Evolutionary conservation across 768 basidiomycete genomes (phyloP).

Genomic region (Podaxis pistillaris): DNA sequence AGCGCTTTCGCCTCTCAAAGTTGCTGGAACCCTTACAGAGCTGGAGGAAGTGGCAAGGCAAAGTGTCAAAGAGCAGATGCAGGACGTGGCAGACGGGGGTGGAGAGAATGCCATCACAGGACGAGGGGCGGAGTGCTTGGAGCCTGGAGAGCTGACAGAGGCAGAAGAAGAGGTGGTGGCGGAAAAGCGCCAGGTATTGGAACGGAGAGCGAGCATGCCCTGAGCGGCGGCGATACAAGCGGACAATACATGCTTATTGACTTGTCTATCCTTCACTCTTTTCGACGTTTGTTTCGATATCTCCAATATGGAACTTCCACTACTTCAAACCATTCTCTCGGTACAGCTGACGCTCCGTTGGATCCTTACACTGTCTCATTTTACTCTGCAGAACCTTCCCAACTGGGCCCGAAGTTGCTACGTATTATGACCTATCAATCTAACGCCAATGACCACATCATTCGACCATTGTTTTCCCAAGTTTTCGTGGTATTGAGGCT

Average conservation of each 20-base stretch:
- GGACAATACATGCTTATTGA: background rate
- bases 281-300: background rate
- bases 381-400: no score
- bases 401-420: no score
- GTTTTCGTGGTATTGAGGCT: no score
- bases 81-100: background rate
- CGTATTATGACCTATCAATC: no score
- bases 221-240: background rate
- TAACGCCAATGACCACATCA: no score
- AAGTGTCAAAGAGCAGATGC: background rate
- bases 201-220: constrained; percentile 5
- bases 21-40: background rate
- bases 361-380: no score
- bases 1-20: background rate
- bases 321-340: no score
- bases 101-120: background rate
- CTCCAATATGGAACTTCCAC: background rate
- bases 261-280: background rate
- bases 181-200: background rate
- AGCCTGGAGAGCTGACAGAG: constrained; percentile 3
- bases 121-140: background rate
- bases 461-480: no score
- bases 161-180: background rate
- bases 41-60: background rate
- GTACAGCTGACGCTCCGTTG: no score